Base-by-base conservation (phyloP, 805 yeast species). In the Metschnikowia drakensbergensis region DNA sequence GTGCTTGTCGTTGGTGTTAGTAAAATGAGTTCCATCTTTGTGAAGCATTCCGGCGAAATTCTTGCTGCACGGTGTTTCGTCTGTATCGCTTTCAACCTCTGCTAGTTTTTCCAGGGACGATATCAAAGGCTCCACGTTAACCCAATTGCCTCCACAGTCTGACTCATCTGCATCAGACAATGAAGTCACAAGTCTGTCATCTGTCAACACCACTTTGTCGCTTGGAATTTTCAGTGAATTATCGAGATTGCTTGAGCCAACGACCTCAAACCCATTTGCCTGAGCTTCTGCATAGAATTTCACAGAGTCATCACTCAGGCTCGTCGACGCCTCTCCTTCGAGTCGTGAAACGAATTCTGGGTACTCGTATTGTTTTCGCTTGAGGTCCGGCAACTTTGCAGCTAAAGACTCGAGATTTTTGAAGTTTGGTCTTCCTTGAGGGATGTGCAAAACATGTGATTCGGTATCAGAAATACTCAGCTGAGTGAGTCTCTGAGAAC, bases 401-500 rank as follows among this genome's bases (percentile, higher is more conserved):
- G 68, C 62, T 48, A 71, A 58, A 1, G 49, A 50, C 8, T 77
- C 75, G 22, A 80, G 62, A 26, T 67, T 69, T 3, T 62, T 63
- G 55, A 80, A 72, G 25, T 53, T 60, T 1, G 75, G 74, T 42
- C 66, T 65, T 50, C 70, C 69, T 34, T 67, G 69, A 5, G 84
- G 85, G 23, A 76, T 71, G 71, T 77, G 73, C 3, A 42, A 8
- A 6, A 26, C 32, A 4, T 8, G 17, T n/a, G 37, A 11, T 26
- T 42, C 45, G 1, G 33, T n/a, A 6, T 42, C 32, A 9, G 31
- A 10, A 5, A 10, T 11, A 11, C 7, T 31, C 26, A 22, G 23
- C 13, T 28, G 37, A 17, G 10, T 7, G 6, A 26, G 32, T 25
- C 38, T 28, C 32, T 32, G 37, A 9, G 26, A 8, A 13, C 32